These are phyloP conservation scores for Schrenkiella parvula DNA, from an alignment of 345 rosid genomes.

Conservation along the genomic window DNA sequence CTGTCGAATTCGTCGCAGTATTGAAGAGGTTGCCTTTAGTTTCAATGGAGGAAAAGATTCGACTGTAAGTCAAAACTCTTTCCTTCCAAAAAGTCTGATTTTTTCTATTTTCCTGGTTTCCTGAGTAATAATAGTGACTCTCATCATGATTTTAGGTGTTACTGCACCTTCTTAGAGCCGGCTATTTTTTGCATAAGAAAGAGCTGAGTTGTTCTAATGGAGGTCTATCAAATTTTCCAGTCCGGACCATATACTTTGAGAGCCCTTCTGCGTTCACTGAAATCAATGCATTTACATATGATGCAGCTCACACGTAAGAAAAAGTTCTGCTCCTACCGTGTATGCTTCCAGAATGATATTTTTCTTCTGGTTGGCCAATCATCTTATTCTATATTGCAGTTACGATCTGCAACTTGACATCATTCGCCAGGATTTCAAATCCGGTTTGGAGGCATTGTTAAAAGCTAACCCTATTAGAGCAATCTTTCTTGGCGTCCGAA, in stretches of 20 bases:
- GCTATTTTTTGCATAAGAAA: conserved; percentile 64
- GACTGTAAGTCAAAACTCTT: conserved; percentile 53
- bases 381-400: conserved; percentile 41
- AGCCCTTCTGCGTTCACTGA: conserved; percentile 81
- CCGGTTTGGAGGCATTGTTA: conserved; percentile 85
- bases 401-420: conserved; percentile 79
- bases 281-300: conserved; percentile 86
- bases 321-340: not conserved
- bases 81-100: not conserved
- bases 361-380: conserved; percentile 6
- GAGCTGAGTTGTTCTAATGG: conserved; percentile 61
- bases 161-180: conserved; percentile 92
- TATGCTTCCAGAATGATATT: not conserved
- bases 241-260: conserved; percentile 90
- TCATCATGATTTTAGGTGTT: conserved; percentile 62
- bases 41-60: conserved; percentile 99
- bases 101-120: not conserved
- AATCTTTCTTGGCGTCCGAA: conserved; percentile 94
- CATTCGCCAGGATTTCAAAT: conserved; percentile 83
- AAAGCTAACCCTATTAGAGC: conserved; percentile 84
- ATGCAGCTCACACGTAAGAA: conserved; percentile 66
- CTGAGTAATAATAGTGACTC: conserved; percentile 14
- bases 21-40: conserved; percentile 95
- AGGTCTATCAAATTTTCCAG: conserved; percentile 56
- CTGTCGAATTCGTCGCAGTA: conserved; percentile 41